Base-by-base conservation (phyloP, 1,284 basidiomycete genomes). In the Fomitopsis pinicola region DNA sequence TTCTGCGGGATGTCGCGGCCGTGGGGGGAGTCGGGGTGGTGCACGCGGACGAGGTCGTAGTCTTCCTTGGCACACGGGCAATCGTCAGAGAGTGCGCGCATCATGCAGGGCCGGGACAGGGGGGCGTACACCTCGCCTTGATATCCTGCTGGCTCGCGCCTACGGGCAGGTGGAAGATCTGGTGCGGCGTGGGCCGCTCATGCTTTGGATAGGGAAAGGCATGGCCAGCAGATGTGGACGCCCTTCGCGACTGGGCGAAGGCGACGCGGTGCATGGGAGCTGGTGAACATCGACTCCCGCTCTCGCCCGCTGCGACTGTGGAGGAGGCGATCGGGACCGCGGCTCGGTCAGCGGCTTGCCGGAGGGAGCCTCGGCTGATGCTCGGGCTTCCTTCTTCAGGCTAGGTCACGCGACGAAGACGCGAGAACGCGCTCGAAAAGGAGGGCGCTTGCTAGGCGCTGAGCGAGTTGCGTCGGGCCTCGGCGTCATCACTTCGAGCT, bases 111-210 rank as follows among this genome's bases (percentile, higher is more conserved):
- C 28, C 28, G 40, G 48, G 10, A n/a, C 4, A 44, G 9, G 17
- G 17, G 15, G 8, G 38, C 80, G 69, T 63, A 84, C 82, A 84
- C 66, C 82, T 73, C n/a, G 75, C 58, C 67, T 84, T 84, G 62
- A 84, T 78, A 30, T 82, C 76, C 30, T 68, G 62, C 64, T 80
- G 79, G 9, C 74, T 76, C 22, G 82, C 80, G 26, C 72, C 71
- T 17, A 63, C 66, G 6, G 78, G 71, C n/a, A 84, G 75, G 62
- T 83, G 82, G 64, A 84, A 84, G 59, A 84, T 82, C 67, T 84
- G 78, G 67, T 82, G 72, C 0, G 82, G 80, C 5, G 80, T 77
- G 10, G 82, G 80, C 54, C 75, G 74, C 0, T 72, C 58, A 59
- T 77, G 69, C 10, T 63, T 64, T 1, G 82, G 82, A 57, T 80